Evolutionary conservation across 2,329 filamentous ascomycete genomes (phyloP).

Genomic region (Colletotrichum sp.): DNA sequence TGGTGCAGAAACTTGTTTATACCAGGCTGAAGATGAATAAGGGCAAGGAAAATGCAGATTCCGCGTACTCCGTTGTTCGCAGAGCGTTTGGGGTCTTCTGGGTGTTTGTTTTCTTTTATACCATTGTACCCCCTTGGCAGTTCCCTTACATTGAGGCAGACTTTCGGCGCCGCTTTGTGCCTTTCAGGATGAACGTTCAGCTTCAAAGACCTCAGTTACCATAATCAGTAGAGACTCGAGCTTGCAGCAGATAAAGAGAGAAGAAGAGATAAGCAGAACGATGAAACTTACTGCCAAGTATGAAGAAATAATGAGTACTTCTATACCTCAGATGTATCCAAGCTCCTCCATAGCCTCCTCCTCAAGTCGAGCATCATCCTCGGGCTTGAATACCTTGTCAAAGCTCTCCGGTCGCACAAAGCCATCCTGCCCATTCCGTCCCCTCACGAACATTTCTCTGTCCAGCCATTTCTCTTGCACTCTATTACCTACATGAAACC

Average conservation of each 20-base stretch:
- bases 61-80: not conserved
- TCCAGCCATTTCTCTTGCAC: not conserved
- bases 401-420: not conserved
- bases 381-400: not conserved
- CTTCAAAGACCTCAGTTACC: not conserved
- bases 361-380: not conserved
- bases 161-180: not conserved
- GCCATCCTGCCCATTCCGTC: not conserved
- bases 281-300: too few species aligned
- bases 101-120: not conserved
- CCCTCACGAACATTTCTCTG: not conserved
- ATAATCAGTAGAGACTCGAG: not conserved
- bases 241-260: not conserved
- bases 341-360: not conserved
- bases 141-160: not conserved
- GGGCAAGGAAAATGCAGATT: too few species aligned
- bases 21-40: too few species aligned
- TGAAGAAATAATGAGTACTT: not conserved
- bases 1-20: not conserved
- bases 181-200: not conserved
- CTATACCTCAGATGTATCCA: not conserved
- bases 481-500: not conserved
- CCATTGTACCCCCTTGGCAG: not conserved
- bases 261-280: rapidly evolving
- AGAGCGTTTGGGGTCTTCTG: not conserved